Conservation (phyloP, 495 filamentous ascomycete species). For the Penicillium longicatenatum region DNA sequence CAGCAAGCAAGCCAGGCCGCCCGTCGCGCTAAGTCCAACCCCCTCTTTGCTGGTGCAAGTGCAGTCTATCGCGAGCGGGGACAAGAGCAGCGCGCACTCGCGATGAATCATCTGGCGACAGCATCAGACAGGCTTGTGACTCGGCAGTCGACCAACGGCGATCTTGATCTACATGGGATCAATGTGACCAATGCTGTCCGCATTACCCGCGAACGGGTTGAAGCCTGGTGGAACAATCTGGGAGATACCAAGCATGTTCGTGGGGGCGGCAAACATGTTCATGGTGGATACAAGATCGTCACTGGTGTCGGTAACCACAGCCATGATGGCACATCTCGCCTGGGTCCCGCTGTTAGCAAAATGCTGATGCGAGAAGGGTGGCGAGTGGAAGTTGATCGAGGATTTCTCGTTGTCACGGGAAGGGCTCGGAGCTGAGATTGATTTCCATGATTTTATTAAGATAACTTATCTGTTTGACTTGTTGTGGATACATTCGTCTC, state of each 20-base stretch:
- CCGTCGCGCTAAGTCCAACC: constrained; percentile 64
- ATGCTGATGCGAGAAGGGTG: constrained; percentile 79
- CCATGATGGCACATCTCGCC: constrained; percentile 67
- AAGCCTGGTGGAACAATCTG: constrained; percentile 77
- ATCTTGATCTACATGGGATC: constrained; percentile 83
- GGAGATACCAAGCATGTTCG: constrained; percentile 57
- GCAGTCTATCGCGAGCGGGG: constrained; percentile 65
- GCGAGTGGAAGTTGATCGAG: constrained; percentile 71
- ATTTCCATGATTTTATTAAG: neutral
- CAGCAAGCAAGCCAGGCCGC: constrained; percentile 62
- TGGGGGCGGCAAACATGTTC: constrained; percentile 41
- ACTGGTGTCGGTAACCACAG: constrained; percentile 82
- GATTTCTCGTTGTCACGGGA: constrained; percentile 66
- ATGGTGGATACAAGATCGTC: constrained; percentile 67
- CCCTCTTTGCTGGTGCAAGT: constrained; percentile 64
- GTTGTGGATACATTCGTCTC: neutral
- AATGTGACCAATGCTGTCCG: constrained; percentile 75
- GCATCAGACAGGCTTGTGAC: constrained; percentile 65
- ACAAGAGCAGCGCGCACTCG: constrained; percentile 51
- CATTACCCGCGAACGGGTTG: constrained; percentile 67
- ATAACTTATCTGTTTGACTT: neutral
- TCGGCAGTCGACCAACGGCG: constrained; percentile 54
- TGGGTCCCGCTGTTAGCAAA: constrained; percentile 80
- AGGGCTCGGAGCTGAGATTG: constrained; percentile 30
- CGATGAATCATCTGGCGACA: constrained; percentile 43